A percentile compares a stretch with the other conserved stretches of the same genome.
phyloP scores from a whole-genome alignment of 129 eudicot genomes.

The Flaveria trinervia region DNA sequence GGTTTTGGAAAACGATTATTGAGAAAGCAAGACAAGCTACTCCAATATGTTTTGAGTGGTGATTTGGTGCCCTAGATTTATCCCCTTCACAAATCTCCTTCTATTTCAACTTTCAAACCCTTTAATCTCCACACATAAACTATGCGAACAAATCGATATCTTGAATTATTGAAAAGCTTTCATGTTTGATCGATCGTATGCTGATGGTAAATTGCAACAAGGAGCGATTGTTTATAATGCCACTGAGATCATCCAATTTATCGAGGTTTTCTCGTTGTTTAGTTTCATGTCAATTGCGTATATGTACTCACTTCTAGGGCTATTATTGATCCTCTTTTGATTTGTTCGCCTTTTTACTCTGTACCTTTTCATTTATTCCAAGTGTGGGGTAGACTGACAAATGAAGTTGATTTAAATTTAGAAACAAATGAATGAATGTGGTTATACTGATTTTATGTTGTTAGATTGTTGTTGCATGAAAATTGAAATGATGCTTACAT shows the following conservation, averaged over 20 bases:
- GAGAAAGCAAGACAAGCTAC: no score
- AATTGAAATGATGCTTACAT: conserved; percentile 1
- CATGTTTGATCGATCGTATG: conserved; percentile 39
- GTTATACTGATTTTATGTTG: background rate
- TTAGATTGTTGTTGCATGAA: background rate
- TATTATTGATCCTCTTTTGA: conserved; percentile 13
- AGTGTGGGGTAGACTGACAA: conserved; percentile 15
- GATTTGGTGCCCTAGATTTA: no score
- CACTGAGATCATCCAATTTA: conserved; percentile 37
- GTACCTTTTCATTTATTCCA: background rate
- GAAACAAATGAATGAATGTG: background rate
- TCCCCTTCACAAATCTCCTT: no score
- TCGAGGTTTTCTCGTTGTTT: conserved; percentile 31
- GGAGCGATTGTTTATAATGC: conserved; percentile 40
- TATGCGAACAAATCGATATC: conserved; percentile 12
- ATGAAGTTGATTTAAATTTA: background rate
- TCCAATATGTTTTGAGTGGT: no score
- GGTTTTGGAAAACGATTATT: no score
- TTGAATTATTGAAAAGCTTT: conserved; percentile 3
- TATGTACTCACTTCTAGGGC: conserved; percentile 41
- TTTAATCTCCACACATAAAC: background rate
- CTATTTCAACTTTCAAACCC: no score
- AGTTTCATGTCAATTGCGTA: conserved; percentile 3
- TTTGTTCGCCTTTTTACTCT: background rate
- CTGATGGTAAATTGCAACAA: conserved; percentile 33